Conservation (phyloP, 495 filamentous ascomycete genomes). For the Hypoxylon lenormandii region DNA sequence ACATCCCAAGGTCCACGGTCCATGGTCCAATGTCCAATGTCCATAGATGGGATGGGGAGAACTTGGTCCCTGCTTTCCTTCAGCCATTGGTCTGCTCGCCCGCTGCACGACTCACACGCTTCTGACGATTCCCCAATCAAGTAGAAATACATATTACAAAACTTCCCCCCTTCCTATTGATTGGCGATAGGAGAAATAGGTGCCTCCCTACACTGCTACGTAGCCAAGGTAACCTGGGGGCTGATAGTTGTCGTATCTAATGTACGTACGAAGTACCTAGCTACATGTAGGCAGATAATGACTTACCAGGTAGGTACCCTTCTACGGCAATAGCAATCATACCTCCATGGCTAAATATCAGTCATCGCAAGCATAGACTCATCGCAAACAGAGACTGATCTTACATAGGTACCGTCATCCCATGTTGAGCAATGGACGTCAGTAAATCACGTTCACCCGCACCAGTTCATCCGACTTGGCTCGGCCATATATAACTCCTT, state of each 20-base stretch:
- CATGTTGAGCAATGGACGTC: neutral
- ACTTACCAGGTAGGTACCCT: no score
- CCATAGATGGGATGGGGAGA: neutral
- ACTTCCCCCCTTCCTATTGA: neutral
- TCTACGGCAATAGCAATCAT: neutral
- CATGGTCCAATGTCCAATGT: neutral
- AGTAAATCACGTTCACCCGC: slow-evolving; percentile 22
- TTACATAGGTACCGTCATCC: neutral
- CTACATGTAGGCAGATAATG: no score
- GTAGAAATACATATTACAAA: slow-evolving; percentile 4
- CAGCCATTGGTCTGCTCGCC: slow-evolving; percentile 6
- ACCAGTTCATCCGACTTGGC: slow-evolving; percentile 34
- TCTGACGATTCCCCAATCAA: neutral
- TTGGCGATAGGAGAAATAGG: neutral
- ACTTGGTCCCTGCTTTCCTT: slow-evolving; percentile 9
- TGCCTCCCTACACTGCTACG: neutral
- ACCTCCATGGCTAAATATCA: neutral
- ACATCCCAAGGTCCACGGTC: neutral
- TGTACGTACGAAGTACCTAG: no score
- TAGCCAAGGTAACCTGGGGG: neutral
- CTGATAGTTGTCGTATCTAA: neutral
- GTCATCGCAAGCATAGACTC: neutral
- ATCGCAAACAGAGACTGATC: neutral
- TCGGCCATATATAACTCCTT: slow-evolving; percentile 15
- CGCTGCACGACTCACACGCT: slow-evolving; percentile 4